These are phyloP conservation scores for Aspergillus terreus DNA, from an alignment of 2,329 filamentous ascomycete species.

Conservation along the genomic window DNA sequence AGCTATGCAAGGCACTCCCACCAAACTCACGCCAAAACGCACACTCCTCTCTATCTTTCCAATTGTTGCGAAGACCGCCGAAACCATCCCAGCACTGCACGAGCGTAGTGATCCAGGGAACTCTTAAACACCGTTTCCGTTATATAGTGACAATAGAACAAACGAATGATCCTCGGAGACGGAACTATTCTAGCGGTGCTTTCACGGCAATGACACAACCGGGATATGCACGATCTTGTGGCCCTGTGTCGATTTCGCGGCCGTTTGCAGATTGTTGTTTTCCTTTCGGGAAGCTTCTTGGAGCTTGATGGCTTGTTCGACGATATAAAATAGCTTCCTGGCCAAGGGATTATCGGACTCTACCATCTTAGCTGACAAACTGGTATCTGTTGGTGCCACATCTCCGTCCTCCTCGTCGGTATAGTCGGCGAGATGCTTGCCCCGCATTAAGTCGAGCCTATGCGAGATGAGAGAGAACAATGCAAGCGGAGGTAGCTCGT, in stretches of 20 bases:
- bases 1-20: too few relatives aligned
- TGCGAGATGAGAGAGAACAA: slow-evolving; percentile 17
- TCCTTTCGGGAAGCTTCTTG: slow-evolving; percentile 4
- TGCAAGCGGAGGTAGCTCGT: slow-evolving; percentile 10
- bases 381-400: neutral
- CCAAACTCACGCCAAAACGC: too few relatives aligned
- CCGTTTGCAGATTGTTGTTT: neutral
- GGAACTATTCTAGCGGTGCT: too few relatives aligned
- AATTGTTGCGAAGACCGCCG: too few relatives aligned
- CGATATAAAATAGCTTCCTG: slow-evolving; percentile 9
- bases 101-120: too few relatives aligned
- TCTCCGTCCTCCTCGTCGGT: slow-evolving; percentile 3
- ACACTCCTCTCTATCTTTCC: too few relatives aligned
- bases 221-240: slow-evolving; percentile 15
- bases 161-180: too few relatives aligned
- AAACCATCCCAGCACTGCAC: too few relatives aligned
- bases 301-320: slow-evolving; percentile 11
- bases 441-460: slow-evolving; percentile 8
- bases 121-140: too few relatives aligned
- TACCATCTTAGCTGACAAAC: neutral
- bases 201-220: slow-evolving; percentile 16
- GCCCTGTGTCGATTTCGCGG: neutral
- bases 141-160: too few relatives aligned
- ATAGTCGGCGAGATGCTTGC: slow-evolving; percentile 8
- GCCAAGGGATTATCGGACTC: slow-evolving; percentile 8